Percentiles rank a stretch among this genome's conserved stretches.
Evolutionary conservation across 768 basidiomycete species (phyloP).

Genomic region (Phlebiopsis flavidoalba): DNA sequence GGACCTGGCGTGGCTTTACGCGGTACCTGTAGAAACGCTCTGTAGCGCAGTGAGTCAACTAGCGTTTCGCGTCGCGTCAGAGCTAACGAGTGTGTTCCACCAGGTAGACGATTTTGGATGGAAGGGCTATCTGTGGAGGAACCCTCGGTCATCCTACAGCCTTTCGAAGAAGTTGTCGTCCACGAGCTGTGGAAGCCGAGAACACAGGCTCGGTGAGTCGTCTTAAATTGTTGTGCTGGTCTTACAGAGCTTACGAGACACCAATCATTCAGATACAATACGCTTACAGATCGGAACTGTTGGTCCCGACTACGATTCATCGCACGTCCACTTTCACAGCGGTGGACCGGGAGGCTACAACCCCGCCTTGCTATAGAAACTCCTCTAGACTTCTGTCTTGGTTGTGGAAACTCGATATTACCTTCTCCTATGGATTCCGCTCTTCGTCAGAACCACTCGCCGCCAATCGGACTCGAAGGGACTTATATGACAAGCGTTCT

Average conservation of each 20-base stretch:
- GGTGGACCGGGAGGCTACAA: conserved; percentile 53
- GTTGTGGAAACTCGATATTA: conserved; percentile 53
- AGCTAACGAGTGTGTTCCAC: conserved; percentile 1
- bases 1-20: conserved; percentile 40
- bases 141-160: conserved; percentile 53
- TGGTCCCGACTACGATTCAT: conserved; percentile 51
- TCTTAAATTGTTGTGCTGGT: not conserved
- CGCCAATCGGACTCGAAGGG: conserved; percentile 21
- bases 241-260: not conserved
- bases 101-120: conserved; percentile 64
- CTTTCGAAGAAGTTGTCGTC: conserved; percentile 39
- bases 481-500: conserved; percentile 18
- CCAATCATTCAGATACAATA: conserved; percentile 34
- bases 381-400: conserved; percentile 52
- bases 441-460: conserved; percentile 8
- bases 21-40: conserved; percentile 30
- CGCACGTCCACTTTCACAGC: conserved; percentile 57
- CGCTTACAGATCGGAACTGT: conserved; percentile 43
- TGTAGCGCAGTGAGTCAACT: conserved; percentile 37
- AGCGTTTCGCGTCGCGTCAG: not conserved
- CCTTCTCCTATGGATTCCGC: conserved; percentile 51
- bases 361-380: conserved; percentile 54
- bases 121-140: conserved; percentile 42
- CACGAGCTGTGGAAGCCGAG: conserved; percentile 40
- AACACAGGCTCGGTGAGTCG: conserved; percentile 30